Percentiles rank a stretch among this genome's conserved stretches.
These are phyloP conservation scores for Trichosporon asahii DNA, from an alignment of 1,284 basidiomycete species.

Conservation along the genomic window DNA sequence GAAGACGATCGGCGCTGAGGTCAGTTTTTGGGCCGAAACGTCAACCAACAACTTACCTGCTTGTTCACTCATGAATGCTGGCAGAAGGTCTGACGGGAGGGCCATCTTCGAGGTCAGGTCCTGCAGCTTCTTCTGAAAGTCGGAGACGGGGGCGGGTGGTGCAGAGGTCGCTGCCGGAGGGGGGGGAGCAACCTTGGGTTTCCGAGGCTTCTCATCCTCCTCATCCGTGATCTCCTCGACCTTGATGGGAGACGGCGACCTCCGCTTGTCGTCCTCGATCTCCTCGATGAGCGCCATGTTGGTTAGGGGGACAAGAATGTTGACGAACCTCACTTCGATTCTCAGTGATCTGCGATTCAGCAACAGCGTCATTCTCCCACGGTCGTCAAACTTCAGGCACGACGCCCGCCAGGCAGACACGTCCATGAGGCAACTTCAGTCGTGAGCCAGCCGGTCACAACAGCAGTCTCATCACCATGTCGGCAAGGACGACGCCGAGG, in stretches of 20 bases:
- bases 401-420: background rate
- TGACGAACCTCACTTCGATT: background rate
- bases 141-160: background rate
- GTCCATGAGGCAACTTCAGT: constrained; percentile 4
- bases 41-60: constrained; percentile 21
- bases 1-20: background rate
- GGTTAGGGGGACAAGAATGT: background rate
- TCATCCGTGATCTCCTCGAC: constrained; percentile 28
- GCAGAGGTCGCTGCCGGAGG: constrained; percentile 21
- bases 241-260: constrained; percentile 6
- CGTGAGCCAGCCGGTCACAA: background rate
- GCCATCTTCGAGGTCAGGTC: constrained; percentile 17
- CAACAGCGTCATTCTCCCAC: constrained; percentile 18
- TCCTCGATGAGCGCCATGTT: constrained; percentile 43
- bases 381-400: background rate
- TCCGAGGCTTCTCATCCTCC: background rate
- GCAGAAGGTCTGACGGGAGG: constrained; percentile 32
- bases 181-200: background rate
- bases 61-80: constrained; percentile 27
- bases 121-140: background rate
- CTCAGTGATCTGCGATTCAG: background rate
- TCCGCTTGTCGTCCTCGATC: constrained; percentile 24
- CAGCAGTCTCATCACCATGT: constrained; percentile 6
- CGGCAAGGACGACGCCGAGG: constrained; percentile 14
- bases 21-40: background rate